Percentiles rank a stretch among this genome's conserved stretches.
Evolutionary conservation across 2,329 filamentous ascomycete species (phyloP).

Genomic region (Sporothrix brasiliensis): DNA sequence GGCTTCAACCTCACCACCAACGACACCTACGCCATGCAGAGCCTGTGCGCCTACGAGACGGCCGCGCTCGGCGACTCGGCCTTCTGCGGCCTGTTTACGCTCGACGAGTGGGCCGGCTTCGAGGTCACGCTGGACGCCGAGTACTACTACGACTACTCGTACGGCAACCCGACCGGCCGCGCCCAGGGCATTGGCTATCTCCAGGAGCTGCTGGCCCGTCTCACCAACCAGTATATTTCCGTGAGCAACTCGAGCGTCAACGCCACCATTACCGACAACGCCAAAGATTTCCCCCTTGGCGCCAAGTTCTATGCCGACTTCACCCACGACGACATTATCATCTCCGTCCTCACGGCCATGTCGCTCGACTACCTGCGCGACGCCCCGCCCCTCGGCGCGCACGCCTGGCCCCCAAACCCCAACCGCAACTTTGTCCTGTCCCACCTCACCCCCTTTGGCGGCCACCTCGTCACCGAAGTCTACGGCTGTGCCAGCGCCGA

Average conservation of each 20-base stretch:
- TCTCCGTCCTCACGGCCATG: slow-evolving; percentile 55
- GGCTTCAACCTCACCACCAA: slow-evolving; percentile 54
- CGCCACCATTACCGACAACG: slow-evolving; percentile 52
- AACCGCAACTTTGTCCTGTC: slow-evolving; percentile 54
- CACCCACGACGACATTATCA: slow-evolving; percentile 57
- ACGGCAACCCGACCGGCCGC: slow-evolving; percentile 54
- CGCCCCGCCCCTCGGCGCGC: slow-evolving; percentile 45
- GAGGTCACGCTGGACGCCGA: slow-evolving; percentile 57
- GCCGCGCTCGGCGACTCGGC: slow-evolving; percentile 53
- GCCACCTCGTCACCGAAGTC: slow-evolving; percentile 57
- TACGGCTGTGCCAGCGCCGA: slow-evolving; percentile 52
- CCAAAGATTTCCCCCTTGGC: slow-evolving; percentile 50
- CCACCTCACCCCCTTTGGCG: slow-evolving; percentile 58
- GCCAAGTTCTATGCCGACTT: slow-evolving; percentile 57
- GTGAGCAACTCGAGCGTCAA: slow-evolving; percentile 56
- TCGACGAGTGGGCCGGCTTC: slow-evolving; percentile 62
- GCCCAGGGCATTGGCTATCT: slow-evolving; percentile 58
- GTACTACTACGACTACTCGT: slow-evolving; percentile 53
- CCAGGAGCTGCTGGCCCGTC: slow-evolving; percentile 54
- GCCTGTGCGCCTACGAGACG: slow-evolving; percentile 58
- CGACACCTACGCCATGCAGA: slow-evolving; percentile 57
- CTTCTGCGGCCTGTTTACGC: slow-evolving; percentile 58
- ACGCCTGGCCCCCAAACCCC: slow-evolving; percentile 47
- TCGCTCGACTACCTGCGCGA: slow-evolving; percentile 58
- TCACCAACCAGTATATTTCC: slow-evolving; percentile 51